These are phyloP conservation scores for Trapa incisa DNA, from an alignment of 345 rosid genomes.

Conservation along the genomic window DNA sequence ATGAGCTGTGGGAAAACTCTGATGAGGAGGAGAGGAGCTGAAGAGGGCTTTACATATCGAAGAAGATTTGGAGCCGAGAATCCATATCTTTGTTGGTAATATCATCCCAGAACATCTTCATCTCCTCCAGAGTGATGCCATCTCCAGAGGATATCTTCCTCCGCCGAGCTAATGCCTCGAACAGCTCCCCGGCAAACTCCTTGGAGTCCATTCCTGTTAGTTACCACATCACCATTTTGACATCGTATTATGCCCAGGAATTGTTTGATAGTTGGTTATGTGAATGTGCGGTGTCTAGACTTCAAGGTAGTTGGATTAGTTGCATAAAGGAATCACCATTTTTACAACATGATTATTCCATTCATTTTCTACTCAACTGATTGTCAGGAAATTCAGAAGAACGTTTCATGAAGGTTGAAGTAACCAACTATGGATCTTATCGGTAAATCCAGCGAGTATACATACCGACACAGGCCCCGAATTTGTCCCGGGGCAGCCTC, in stretches of 20 bases:
- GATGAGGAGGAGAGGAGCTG: background rate
- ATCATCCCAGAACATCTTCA: constrained; percentile 77
- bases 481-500: constrained; percentile 46
- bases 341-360: background rate
- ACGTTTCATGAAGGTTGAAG: background rate
- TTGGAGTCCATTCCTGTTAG: constrained; percentile 68
- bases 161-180: constrained; percentile 67
- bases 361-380: too few relatives aligned
- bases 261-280: too few relatives aligned
- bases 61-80: constrained; percentile 79
- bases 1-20: background rate
- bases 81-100: constrained; percentile 70
- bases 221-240: background rate
- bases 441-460: constrained; percentile 6
- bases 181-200: constrained; percentile 74
- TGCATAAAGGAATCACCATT: background rate
- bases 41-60: constrained; percentile 55
- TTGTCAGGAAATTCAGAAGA: background rate
- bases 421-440: background rate
- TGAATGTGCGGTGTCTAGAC: too few relatives aligned
- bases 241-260: too few relatives aligned
- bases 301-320: too few relatives aligned
- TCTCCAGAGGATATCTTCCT: constrained; percentile 29
- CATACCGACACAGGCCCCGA: constrained; percentile 77
- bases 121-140: constrained; percentile 56